Conservation (phyloP, 106 monocot genomes). For the Dendrobium officinale region DNA sequence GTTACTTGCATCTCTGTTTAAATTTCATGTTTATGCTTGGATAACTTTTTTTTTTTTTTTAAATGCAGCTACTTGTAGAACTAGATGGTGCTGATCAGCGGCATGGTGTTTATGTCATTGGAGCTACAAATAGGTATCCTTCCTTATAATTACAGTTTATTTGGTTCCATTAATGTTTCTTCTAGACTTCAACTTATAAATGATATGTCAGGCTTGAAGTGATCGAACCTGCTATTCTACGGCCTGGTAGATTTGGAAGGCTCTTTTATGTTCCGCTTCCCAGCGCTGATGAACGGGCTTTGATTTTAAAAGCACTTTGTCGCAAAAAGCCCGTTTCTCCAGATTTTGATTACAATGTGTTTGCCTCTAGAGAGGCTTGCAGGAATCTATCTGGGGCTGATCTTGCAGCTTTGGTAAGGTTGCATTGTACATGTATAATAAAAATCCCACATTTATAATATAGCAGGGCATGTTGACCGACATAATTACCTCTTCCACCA, state of each 20-base stretch:
- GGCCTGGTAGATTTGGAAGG: conserved; percentile 81
- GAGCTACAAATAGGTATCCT: conserved; percentile 87
- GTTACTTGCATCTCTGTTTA: neutral
- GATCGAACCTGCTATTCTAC: conserved; percentile 58
- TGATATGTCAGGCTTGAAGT: conserved; percentile 43
- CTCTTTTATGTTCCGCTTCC: conserved; percentile 64
- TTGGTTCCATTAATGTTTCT: neutral
- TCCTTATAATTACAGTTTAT: neutral
- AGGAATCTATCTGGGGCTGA: conserved; percentile 66
- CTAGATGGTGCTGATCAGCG: conserved; percentile 86
- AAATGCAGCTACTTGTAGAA: conserved; percentile 70
- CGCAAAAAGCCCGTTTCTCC: conserved; percentile 41
- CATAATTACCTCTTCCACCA: neutral
- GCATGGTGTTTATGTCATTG: conserved; percentile 82
- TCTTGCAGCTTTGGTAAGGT: conserved; percentile 47
- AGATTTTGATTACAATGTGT: conserved; percentile 42
- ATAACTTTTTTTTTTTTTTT: conserved; percentile 1
- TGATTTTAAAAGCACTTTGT: conserved; percentile 57
- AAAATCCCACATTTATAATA: neutral
- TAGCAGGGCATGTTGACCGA: neutral
- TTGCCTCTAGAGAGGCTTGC: conserved; percentile 41
- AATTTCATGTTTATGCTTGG: neutral
- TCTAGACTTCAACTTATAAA: neutral
- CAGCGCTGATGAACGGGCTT: conserved; percentile 41
- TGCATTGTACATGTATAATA: neutral